A percentile compares a stretch with the other conserved stretches of the same genome.
Conservation (phyloP, 108 stramenopile genomes). For the Poteriospumella lacustris region DNA sequence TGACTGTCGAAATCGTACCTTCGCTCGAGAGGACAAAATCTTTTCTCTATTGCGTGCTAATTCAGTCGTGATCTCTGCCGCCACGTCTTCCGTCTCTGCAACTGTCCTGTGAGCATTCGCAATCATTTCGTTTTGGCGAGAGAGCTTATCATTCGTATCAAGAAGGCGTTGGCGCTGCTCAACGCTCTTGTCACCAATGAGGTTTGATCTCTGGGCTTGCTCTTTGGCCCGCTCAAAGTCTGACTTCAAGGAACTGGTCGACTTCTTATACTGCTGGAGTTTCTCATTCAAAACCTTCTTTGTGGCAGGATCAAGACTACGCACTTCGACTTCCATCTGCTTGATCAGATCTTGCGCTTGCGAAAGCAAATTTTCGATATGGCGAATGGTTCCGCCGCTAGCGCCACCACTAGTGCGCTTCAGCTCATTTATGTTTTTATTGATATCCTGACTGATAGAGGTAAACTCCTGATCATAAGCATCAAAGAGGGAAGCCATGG, state of each 20-base stretch:
- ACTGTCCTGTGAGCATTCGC: slow-evolving; percentile 77
- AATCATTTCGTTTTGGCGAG: slow-evolving; percentile 72
- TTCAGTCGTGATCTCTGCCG: slow-evolving; percentile 84
- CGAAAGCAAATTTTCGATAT: slow-evolving; percentile 59
- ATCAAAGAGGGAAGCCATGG: slow-evolving; percentile 76
- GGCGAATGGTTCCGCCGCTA: neutral
- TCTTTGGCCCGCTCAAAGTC: slow-evolving; percentile 45
- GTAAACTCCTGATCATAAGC: slow-evolving; percentile 90
- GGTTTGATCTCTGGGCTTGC: slow-evolving; percentile 36
- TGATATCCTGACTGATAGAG: slow-evolving; percentile 73
- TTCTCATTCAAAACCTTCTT: slow-evolving; percentile 58
- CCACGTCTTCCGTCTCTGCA: slow-evolving; percentile 88
- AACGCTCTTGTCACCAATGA: slow-evolving; percentile 33
- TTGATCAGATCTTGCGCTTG: slow-evolving; percentile 86
- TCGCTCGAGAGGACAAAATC: slow-evolving; percentile 46
- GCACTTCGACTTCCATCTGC: slow-evolving; percentile 89
- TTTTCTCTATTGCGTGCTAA: slow-evolving; percentile 81
- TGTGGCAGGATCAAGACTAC: slow-evolving; percentile 62
- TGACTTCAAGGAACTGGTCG: slow-evolving; percentile 34
- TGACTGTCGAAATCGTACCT: slow-evolving; percentile 2
- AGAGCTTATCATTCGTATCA: slow-evolving; percentile 61
- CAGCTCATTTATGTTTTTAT: slow-evolving; percentile 56
- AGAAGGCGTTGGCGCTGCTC: slow-evolving; percentile 44
- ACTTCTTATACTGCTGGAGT: slow-evolving; percentile 56
- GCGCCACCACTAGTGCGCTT: slow-evolving; percentile 12